Evolutionary conservation across 2,329 filamentous ascomycete species (phyloP), one percentile per base, ranked within the genome.

Genomic region (Hypoxylon sp.): DNA sequence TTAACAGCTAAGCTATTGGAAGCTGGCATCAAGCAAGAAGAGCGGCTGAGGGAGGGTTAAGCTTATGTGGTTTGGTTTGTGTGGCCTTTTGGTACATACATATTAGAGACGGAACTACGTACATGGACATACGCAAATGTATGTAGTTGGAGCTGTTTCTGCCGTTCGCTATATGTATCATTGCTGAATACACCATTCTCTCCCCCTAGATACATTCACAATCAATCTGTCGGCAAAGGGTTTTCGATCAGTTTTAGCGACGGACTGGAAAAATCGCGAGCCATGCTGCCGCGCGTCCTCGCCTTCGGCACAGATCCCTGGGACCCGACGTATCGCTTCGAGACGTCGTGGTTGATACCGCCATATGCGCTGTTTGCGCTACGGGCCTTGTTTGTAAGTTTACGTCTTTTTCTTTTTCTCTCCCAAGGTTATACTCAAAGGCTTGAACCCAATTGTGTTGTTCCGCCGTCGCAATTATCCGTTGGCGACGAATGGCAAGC

Each of bases 271-370:
- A 17, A 36, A 38, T 34, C 49, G 32, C 10, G 11, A 34, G 49
- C 45, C 19, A 57, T 64, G 52, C 10, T 23, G 43, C 55, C 46
- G 56, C 49, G 58, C 41, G 59, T 57, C 41, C 73, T 77, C 61
- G 57, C 66, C 46, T 74, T 75, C 49, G 74, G 73, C 30, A 69
- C 64, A 17, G 73, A 70, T 10, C 69, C 63, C 32, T 88, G 82
- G 81, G 86, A 88, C 75, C 84, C 85, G 5, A 82, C 86, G 45
- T 85, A 91, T 79, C 88, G 90, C 63, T 94, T 92, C 80, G 88
- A 89, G 78, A 96, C 93, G 14, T 97, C 93, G 13, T 97, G 93
- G 92, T 79, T 94, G 7, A 79, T 97, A n/a, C 80, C 88, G 23
- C 91, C 93, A 0, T 85, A 85, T 73, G 74, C 85, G 1, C 84